Base-by-base conservation (phyloP, 2,329 filamentous ascomycete genomes). In the Claviceps pazoutovae region DNA sequence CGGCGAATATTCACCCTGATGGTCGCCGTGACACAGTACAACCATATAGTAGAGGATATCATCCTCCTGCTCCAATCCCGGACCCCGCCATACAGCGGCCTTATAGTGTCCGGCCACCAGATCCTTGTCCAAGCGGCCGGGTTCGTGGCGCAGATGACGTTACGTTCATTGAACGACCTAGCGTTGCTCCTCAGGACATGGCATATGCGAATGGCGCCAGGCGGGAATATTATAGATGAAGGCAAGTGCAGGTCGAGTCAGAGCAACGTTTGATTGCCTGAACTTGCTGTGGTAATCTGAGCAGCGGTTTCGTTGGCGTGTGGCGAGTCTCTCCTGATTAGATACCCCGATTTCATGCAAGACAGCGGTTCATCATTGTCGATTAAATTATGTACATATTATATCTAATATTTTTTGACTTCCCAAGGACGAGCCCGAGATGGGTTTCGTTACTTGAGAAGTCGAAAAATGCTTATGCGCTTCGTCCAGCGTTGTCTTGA, bases 121-220 rank as follows among this genome's bases (percentile, higher is more conserved):
- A 75, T 51, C 64, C 65, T 49, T 65, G 67, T 37, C 63, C 55
- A 8, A 53, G 48, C 23, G 51, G 48, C 11, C 50, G 46, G 42
- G 48, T 58, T 48, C 58, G 60, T 48, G 61, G 57, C 39, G 57
- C 57, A 19, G 68, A 70, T 46, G 72, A 72, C 39, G 62, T 73
- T 43, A 61, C 69, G 3, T 76, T 71, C 50, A 64, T 74, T 50
- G 73, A 74, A 55, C 66, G 65, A 46, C 70, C 72, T 16, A 64
- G 66, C 49, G 66, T 64, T 47, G 61, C 65, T 26, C 63, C 66
- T 14, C 70, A 70, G 46, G 72, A 74, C 38, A 65, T 74, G 26
- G 64, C 72, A 19, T 77, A 76, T 55, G 58, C 68, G n/a, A 69
- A 74, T 42, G 67, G 70, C 55, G 62, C 52, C 11, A 61, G 65